A percentile compares a stretch with the other conserved stretches of the same genome.
These are phyloP conservation scores for Acer yangbiense DNA, from an alignment of 345 rosid species.

Conservation along the genomic window DNA sequence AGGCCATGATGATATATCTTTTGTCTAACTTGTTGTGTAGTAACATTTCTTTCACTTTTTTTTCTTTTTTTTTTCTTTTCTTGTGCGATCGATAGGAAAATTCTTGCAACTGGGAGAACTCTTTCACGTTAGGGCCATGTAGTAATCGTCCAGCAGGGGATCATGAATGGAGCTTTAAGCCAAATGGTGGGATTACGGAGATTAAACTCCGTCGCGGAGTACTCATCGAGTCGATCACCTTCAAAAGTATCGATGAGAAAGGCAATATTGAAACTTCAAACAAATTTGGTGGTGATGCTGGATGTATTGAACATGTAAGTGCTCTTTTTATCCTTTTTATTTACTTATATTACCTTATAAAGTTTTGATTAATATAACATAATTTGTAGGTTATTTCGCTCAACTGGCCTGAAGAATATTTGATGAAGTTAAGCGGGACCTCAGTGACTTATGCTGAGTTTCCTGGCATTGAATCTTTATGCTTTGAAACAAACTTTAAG, in stretches of 20 bases:
- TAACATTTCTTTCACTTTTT: no score
- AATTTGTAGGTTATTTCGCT: background rate
- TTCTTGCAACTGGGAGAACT: no score
- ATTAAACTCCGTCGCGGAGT: background rate
- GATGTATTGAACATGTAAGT: background rate
- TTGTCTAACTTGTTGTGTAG: no score
- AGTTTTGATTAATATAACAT: background rate
- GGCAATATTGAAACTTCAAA: background rate
- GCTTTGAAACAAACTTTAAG: background rate
- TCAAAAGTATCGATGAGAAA: background rate
- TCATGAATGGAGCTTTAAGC: background rate
- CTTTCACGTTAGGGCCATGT: background rate
- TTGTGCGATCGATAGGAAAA: no score
- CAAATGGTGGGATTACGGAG: conserved; percentile 2
- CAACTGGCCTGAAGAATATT: background rate
- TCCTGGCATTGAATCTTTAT: background rate
- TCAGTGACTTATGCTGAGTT: background rate
- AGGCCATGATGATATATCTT: no score
- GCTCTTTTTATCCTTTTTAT: no score
- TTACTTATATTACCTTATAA: background rate
- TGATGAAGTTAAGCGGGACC: background rate
- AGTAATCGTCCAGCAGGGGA: background rate
- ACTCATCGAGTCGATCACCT: background rate
- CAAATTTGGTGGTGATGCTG: background rate
- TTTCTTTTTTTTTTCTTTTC: no score